These are phyloP conservation scores for Camellia lanceoleosa DNA, from an alignment of 148 eudicot species.

Conservation along the genomic window DNA sequence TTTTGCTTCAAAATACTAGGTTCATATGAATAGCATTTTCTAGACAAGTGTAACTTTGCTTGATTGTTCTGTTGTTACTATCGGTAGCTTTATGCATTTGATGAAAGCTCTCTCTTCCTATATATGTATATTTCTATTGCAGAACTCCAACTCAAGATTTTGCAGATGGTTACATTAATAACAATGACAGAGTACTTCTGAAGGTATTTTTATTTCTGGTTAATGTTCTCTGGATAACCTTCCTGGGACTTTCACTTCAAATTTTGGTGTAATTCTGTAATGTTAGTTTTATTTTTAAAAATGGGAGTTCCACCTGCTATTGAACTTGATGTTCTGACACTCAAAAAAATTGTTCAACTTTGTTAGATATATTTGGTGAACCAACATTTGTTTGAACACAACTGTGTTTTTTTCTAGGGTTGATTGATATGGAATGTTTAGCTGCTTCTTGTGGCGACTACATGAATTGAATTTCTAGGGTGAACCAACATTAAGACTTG, in stretches of 20 bases:
- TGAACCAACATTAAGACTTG: too few species aligned
- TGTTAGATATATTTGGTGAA: neutral
- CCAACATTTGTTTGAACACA: neutral
- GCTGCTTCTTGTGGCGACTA: neutral
- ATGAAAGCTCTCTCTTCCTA: neutral
- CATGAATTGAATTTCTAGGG: neutral
- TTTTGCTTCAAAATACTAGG: too few species aligned
- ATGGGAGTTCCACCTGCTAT: neutral
- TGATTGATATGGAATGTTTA: neutral
- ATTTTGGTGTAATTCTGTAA: too few species aligned
- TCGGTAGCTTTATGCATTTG: neutral
- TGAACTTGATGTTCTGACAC: neutral
- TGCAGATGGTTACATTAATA: slow-evolving; percentile 50
- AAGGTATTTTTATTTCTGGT: slow-evolving; percentile 22
- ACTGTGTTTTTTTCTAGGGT: neutral
- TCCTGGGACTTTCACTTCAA: neutral
- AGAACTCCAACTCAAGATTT: slow-evolving; percentile 69
- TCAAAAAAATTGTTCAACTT: neutral
- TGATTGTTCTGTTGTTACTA: neutral
- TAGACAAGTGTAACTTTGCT: neutral
- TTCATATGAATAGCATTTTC: neutral
- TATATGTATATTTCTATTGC: slow-evolving; percentile 2
- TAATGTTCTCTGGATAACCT: neutral
- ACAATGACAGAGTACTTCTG: slow-evolving; percentile 49
- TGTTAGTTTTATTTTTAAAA: neutral